Percentiles rank a stretch among this genome's conserved stretches.
These are phyloP conservation scores for Amesomyces nigricolor DNA, from an alignment of 2,329 filamentous ascomycete genomes.

Conservation along the genomic window DNA sequence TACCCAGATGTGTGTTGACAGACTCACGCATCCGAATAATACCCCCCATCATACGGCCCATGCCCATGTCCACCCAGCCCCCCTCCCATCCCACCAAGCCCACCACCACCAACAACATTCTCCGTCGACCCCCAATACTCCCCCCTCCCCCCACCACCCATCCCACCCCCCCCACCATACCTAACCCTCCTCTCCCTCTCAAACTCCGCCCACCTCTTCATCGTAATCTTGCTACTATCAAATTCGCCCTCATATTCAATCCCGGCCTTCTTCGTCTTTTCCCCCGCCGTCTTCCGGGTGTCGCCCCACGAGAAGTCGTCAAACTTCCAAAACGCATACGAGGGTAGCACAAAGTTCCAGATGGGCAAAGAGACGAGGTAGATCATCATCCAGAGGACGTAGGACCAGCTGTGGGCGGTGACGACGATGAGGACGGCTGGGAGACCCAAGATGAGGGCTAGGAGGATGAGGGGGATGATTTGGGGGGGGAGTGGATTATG, in stretches of 20 bases:
- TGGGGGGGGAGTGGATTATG: constrained; percentile 73
- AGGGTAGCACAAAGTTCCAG: constrained; percentile 95
- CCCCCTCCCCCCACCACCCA: constrained; percentile 28
- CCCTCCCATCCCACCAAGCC: too few species aligned
- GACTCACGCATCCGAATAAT: constrained; percentile 51
- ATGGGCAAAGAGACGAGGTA: constrained; percentile 89
- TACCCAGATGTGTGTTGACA: too few species aligned
- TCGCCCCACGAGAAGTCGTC: constrained; percentile 99
- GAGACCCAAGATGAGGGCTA: constrained; percentile 87
- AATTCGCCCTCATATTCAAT: constrained; percentile 92
- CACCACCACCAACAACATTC: constrained; percentile 38
- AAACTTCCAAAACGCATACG: constrained; percentile 98
- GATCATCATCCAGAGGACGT: constrained; percentile 94
- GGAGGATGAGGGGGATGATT: constrained; percentile 81
- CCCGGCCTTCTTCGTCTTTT: constrained; percentile 80
- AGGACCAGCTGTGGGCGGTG: constrained; percentile 87
- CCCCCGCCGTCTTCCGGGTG: constrained; percentile 88
- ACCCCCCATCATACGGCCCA: constrained; percentile 49
- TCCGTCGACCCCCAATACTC: constrained; percentile 49
- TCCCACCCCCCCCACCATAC: too few species aligned
- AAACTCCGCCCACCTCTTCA: constrained; percentile 98
- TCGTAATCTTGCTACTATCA: constrained; percentile 97
- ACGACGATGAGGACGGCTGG: constrained; percentile 87
- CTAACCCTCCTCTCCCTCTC: constrained; percentile 59
- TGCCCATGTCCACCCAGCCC: constrained; percentile 35